Conservation (phyloP, 306 rosid genomes). For the Cotoneaster glaucophyllus region DNA sequence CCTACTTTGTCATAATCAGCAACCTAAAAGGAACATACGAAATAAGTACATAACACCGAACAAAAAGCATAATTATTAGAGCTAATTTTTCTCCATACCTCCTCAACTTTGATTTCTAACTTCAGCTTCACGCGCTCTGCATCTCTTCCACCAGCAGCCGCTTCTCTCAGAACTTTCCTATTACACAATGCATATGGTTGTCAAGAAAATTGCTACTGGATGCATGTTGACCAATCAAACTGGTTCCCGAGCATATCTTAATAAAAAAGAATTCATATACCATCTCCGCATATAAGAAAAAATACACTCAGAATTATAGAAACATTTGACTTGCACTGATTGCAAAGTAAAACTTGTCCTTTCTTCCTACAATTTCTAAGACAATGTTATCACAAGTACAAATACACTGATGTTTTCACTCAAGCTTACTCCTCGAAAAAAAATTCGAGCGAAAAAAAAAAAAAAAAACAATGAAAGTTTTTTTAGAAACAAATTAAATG, state of each 20-base stretch:
- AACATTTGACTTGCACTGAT: background rate
- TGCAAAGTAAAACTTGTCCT: background rate
- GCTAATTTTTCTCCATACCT: slow-evolving; percentile 32
- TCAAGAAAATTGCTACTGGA: background rate
- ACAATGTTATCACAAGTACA: background rate
- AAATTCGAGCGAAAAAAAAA: background rate
- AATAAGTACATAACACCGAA: background rate
- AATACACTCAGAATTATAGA: background rate
- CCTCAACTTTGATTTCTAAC: slow-evolving; percentile 82
- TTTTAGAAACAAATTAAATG: background rate
- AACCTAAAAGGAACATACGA: slow-evolving; percentile 35
- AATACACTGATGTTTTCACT: background rate
- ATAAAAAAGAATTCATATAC: background rate
- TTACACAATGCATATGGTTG: slow-evolving; percentile 1
- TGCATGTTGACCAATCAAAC: background rate
- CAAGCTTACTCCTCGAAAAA: background rate
- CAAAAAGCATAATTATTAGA: background rate
- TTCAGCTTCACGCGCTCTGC: slow-evolving; percentile 82
- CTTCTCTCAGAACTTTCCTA: slow-evolving; percentile 86
- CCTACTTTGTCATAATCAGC: slow-evolving; percentile 92
- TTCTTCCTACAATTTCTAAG: background rate
- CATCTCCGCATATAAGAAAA: background rate
- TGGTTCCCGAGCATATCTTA: background rate
- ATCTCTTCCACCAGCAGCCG: slow-evolving; percentile 79
- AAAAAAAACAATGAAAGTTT: background rate